Evolutionary conservation across 2,329 filamentous ascomycete genomes (phyloP), one percentile per base, ranked within the genome.

Genomic region (Colletotrichum sp.): DNA sequence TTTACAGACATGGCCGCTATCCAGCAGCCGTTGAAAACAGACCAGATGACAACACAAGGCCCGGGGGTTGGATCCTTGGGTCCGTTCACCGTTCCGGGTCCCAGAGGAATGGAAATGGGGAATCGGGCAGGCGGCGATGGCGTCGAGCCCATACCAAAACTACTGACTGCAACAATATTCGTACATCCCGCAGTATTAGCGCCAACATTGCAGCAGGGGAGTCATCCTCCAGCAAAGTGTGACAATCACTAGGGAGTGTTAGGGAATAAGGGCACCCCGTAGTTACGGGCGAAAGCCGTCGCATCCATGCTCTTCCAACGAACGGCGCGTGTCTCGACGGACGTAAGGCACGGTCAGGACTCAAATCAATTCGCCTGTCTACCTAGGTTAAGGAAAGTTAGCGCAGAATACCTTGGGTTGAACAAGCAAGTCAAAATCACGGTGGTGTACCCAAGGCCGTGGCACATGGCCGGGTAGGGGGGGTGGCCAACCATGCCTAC

Each of bases 221-320:
- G 64, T 52, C 63, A 30, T 48, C 52, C n/a, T 16, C 39, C 39
- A 43, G 34, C 48, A 15, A 43, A 36, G 32, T 18, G 43, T 71
- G 67, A 55, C 59, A 71, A 65, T 64, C 65, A 57, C 39, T 32
- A 16, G 71, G 52, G 55, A 36, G 28, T 34, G 21, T 28, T 34
- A 8, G 5, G 21, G 24, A 30, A 63, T 13, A 52, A 36, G 57
- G 66, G 18, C 30, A 43, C 32, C 28, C 48, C 71, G 34, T 64
- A 65, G 10, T 74, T 74, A 74, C 71, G 71, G 48, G 21, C 67
- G 67, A 64, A 74, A 71, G 67, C 59, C 71, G 64, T 39, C 24
- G 16, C 39, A 36, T 39, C 65, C 71, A 30, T 74, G 43, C 6
- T 24, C 36, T 39, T 21, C 39, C 30, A 55, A 28, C 57, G 67